phyloP scores from a whole-genome alignment of 1,284 basidiomycete species.

The Trichosporon sp. region DNA sequence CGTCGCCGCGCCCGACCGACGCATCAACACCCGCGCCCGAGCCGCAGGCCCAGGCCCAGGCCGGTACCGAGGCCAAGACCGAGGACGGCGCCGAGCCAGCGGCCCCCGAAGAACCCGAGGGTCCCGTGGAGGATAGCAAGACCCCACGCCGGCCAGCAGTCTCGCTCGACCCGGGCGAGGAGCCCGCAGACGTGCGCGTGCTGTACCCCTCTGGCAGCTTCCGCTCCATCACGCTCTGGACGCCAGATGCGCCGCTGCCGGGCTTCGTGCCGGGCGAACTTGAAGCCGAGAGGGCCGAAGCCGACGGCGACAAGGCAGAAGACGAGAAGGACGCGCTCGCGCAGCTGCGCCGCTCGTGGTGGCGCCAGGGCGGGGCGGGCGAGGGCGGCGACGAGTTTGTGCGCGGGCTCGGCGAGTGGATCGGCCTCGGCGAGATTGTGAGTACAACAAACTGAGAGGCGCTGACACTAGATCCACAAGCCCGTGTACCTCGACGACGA shows the following conservation, averaged over 20 bases:
- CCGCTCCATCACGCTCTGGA: conserved; percentile 37
- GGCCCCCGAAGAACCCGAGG: no score
- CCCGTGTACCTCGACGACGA: conserved; percentile 13
- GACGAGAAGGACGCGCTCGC: background rate
- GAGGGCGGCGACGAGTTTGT: conserved; percentile 47
- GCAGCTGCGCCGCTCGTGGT: conserved; percentile 28
- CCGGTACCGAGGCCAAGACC: background rate
- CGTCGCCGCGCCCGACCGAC: background rate
- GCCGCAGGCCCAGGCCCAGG: background rate
- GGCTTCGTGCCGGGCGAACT: conserved; percentile 31
- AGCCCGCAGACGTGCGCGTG: conserved; percentile 13
- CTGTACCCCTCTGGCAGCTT: conserved; percentile 33
- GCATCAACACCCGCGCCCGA: background rate
- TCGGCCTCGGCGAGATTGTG: conserved; percentile 40
- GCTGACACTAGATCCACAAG: conserved; percentile 16
- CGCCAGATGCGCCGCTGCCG: conserved; percentile 37
- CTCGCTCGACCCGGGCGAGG: background rate
- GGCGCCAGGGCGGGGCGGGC: conserved; percentile 39
- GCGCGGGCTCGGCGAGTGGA: conserved; percentile 42
- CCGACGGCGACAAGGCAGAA: background rate
- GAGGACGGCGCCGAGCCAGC: background rate
- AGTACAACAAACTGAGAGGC: no score
- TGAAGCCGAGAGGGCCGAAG: background rate
- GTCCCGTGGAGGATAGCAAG: background rate
- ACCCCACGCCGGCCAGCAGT: background rate